These are phyloP conservation scores for Botrytis cinerea DNA, from an alignment of 2,329 filamentous ascomycete species.

Conservation along the genomic window DNA sequence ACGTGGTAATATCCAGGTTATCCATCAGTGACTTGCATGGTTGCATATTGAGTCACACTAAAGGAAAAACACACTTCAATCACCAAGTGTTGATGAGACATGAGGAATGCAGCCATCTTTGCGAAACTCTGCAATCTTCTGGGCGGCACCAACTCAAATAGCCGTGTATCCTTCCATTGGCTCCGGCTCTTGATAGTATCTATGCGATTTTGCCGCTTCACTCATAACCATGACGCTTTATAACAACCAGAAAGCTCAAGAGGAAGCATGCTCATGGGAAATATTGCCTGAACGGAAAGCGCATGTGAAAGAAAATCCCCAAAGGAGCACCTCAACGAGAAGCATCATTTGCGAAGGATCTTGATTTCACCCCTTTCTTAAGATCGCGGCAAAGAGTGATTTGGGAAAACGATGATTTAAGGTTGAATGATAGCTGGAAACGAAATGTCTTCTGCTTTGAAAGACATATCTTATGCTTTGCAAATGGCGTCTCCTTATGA, in stretches of 20 bases:
- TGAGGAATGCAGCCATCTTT: background rate
- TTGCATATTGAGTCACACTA: constrained; percentile 13
- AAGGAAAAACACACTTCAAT: background rate
- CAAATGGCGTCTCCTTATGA: background rate
- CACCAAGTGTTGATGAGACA: background rate
- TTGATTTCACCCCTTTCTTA: background rate
- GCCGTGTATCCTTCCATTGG: background rate
- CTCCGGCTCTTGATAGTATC: background rate
- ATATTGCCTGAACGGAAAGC: background rate
- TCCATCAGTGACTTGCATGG: constrained; percentile 20
- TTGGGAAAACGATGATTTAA: background rate
- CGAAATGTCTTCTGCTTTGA: background rate
- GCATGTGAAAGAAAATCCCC: background rate
- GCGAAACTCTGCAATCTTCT: background rate
- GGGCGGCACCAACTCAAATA: background rate
- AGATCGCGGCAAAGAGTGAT: background rate
- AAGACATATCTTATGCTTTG: background rate
- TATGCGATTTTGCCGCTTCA: background rate
- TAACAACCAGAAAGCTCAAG: background rate
- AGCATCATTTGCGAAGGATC: background rate
- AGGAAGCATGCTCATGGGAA: background rate
- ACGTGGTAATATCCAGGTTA: constrained; percentile 7
- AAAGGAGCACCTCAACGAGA: background rate
- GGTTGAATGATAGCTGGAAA: background rate
- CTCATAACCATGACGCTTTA: background rate